Percentiles rank a stretch among this genome's conserved stretches.
phyloP scores from a whole-genome alignment of 73 alveolate species.

The Paraurostyla sp. region DNA sequence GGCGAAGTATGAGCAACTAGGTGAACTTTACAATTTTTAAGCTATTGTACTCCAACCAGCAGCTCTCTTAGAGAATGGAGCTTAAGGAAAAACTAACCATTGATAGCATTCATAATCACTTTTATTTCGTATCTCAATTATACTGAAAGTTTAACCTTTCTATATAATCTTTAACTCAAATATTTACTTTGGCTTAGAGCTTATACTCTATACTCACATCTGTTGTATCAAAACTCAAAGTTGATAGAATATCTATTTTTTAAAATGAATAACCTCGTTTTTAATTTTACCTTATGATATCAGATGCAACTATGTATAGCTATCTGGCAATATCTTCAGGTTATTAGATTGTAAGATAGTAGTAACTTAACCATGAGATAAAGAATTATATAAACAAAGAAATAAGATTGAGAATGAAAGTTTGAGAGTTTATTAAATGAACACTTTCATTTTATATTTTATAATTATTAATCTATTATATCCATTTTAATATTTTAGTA shows the following conservation, averaged over 20 bases:
- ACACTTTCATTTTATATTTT: too few species aligned
- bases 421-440: neutral
- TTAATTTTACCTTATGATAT: slow-evolving; percentile 11
- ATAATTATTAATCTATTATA: neutral
- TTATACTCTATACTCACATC: slow-evolving; percentile 5
- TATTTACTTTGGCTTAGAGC: neutral
- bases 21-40: neutral
- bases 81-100: neutral
- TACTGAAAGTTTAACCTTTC: slow-evolving; percentile 13
- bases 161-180: neutral
- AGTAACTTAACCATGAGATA: slow-evolving; percentile 21
- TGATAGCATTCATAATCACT: slow-evolving; percentile 37
- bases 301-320: slow-evolving; percentile 28
- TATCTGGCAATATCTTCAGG: neutral
- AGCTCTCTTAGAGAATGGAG: neutral
- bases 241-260: neutral
- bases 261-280: too few species aligned
- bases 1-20: slow-evolving; percentile 7
- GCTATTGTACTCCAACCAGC: neutral
- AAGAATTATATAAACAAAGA: too few species aligned
- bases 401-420: neutral
- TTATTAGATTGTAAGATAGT: slow-evolving; percentile 1
- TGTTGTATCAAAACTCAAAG: slow-evolving; percentile 10
- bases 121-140: neutral
- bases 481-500: too few species aligned